A percentile compares a stretch with the other conserved stretches of the same genome.
Conservation (phyloP, 2,329 filamentous ascomycete genomes). For the Coleophoma eucalyptorum region DNA sequence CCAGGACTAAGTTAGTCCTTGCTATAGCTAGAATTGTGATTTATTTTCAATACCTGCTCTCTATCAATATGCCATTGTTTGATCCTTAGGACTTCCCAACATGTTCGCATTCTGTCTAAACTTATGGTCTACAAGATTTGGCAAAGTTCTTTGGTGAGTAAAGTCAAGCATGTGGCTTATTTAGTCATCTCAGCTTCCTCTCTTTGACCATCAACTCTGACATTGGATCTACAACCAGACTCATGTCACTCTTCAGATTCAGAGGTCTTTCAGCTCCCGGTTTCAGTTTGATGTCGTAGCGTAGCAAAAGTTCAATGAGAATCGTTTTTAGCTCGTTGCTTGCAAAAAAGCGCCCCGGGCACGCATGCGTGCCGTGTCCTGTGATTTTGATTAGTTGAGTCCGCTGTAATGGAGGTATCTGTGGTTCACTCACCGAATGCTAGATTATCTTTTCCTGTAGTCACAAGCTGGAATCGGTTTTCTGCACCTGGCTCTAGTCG, state of each 20-base stretch:
- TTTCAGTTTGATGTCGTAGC: not conserved
- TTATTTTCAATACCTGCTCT: no score
- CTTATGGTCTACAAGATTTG: no score
- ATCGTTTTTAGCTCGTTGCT: constrained; percentile 1
- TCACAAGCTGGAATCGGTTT: constrained; percentile 8
- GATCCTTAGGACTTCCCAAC: no score
- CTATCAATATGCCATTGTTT: no score
- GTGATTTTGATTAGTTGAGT: not conserved
- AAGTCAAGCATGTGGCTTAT: not conserved
- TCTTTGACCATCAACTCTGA: not conserved
- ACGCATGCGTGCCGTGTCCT: constrained; percentile 2
- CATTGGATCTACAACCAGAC: not conserved
- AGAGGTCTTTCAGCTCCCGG: not conserved
- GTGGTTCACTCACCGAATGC: constrained; percentile 26
- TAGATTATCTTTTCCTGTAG: constrained; percentile 22
- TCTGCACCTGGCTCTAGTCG: not conserved
- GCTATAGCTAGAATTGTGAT: no score
- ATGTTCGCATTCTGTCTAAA: no score
- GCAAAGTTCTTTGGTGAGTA: no score
- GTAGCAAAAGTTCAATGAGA: not conserved
- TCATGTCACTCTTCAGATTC: not conserved
- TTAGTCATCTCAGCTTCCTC: no score
- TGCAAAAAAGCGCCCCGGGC: constrained; percentile 3
- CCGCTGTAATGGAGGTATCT: not conserved
- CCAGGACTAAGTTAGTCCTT: no score